phyloP scores from a whole-genome alignment of 1,284 basidiomycete species.

The Leccinum solheimii region DNA sequence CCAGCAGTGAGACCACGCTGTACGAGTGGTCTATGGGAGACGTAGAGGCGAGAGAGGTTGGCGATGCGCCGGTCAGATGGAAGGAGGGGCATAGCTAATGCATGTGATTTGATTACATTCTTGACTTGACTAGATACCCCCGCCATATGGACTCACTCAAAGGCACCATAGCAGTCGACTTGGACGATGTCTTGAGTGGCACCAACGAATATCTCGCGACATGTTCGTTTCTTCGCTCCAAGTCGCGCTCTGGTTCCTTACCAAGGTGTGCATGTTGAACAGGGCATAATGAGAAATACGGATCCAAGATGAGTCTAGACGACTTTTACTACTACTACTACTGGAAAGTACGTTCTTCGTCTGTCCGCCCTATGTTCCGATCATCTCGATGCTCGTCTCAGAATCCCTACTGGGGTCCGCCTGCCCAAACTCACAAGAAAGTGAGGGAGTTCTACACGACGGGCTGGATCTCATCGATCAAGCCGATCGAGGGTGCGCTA shows the following conservation, averaged over 20 bases:
- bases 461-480: conserved; percentile 51
- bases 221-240: conserved; percentile 47
- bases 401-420: conserved; percentile 74
- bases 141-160: conserved; percentile 16
- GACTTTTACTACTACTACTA: conserved; percentile 56
- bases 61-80: conserved; percentile 32
- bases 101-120: conserved; percentile 14
- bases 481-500: conserved; percentile 64
- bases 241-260: not conserved
- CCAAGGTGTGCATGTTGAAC: not conserved
- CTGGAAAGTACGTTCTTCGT: conserved; percentile 27
- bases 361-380: conserved; percentile 58
- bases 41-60: conserved; percentile 53
- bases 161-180: conserved; percentile 67
- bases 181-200: conserved; percentile 75
- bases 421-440: conserved; percentile 58
- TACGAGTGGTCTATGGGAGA: conserved; percentile 62
- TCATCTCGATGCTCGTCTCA: conserved; percentile 26
- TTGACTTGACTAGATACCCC: conserved; percentile 5
- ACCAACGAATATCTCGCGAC: conserved; percentile 67
- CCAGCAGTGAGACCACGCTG: conserved; percentile 66
- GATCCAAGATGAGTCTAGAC: conserved; percentile 47
- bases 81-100: conserved; percentile 18
- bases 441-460: conserved; percentile 61
- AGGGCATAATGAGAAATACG: conserved; percentile 75